Evolutionary conservation across 2,329 filamentous ascomycete species (phyloP).

Genomic region (Xylaria polymorpha): DNA sequence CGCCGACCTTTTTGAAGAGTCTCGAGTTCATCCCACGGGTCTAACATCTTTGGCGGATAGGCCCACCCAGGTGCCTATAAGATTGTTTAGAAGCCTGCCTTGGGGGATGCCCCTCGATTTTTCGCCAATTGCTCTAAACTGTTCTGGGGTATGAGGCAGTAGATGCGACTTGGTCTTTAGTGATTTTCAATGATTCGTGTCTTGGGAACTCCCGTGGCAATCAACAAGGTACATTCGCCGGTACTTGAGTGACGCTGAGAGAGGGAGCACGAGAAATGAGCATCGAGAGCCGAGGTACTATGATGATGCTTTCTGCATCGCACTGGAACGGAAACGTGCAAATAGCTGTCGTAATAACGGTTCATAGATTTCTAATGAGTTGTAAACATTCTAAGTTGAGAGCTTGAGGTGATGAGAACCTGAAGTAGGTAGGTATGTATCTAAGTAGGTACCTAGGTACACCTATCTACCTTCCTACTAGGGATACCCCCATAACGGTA

Average conservation of each 20-base stretch:
- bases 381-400: neutral
- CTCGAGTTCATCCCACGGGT: slow-evolving; percentile 51
- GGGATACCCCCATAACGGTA: slow-evolving; percentile 10
- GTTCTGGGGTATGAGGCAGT: neutral
- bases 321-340: neutral
- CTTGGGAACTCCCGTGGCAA: neutral
- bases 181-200: neutral
- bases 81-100: neutral
- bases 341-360: neutral
- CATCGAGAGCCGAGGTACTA: neutral
- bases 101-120: neutral
- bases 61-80: neutral
- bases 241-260: neutral
- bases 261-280: neutral
- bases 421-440: too few species aligned
- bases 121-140: neutral
- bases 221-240: neutral
- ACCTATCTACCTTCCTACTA: neutral
- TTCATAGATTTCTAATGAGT: neutral
- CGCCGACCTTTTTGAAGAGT: slow-evolving; percentile 48
- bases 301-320: neutral
- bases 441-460: neutral
- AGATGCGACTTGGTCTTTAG: neutral
- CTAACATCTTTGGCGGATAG: slow-evolving; percentile 44
- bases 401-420: neutral